Conservation (phyloP, 768 basidiomycete species). For the Boletus eberwhitei region DNA sequence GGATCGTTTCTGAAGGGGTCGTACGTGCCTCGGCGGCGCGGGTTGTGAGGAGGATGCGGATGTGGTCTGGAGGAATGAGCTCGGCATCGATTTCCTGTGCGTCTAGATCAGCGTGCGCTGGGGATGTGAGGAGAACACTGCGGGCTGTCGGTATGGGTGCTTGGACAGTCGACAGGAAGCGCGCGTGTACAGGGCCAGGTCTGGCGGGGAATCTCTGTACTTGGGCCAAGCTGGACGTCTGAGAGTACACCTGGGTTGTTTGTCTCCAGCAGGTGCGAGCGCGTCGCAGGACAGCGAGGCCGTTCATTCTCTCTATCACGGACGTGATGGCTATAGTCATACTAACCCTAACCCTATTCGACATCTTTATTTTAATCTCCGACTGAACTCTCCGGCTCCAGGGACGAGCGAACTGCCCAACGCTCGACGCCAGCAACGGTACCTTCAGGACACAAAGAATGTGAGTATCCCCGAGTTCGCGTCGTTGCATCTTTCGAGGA, state of each 20-base stretch:
- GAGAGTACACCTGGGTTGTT: background rate
- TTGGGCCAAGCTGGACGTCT: background rate
- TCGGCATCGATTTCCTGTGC: conserved; percentile 64
- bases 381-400: conserved; percentile 3
- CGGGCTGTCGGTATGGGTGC: conserved; percentile 38
- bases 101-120: conserved; percentile 52
- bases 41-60: conserved; percentile 60
- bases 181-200: background rate
- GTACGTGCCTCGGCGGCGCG: conserved; percentile 67
- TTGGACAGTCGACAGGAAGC: background rate
- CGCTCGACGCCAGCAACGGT: conserved; percentile 20
- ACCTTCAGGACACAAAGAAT: conserved; percentile 16
- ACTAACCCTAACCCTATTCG: background rate
- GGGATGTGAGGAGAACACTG: conserved; percentile 49
- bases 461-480: conserved; percentile 15
- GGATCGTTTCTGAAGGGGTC: background rate
- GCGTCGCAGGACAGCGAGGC: background rate
- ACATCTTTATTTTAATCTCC: conserved; percentile 12
- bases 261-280: background rate
- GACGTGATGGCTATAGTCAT: no score
- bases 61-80: conserved; percentile 48
- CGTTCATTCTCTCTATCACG: background rate
- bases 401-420: background rate
- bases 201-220: background rate
- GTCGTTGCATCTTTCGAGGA: background rate